These are phyloP conservation scores for Gossypium schwendimanii DNA, from an alignment of 441 rosid species.

Conservation along the genomic window DNA sequence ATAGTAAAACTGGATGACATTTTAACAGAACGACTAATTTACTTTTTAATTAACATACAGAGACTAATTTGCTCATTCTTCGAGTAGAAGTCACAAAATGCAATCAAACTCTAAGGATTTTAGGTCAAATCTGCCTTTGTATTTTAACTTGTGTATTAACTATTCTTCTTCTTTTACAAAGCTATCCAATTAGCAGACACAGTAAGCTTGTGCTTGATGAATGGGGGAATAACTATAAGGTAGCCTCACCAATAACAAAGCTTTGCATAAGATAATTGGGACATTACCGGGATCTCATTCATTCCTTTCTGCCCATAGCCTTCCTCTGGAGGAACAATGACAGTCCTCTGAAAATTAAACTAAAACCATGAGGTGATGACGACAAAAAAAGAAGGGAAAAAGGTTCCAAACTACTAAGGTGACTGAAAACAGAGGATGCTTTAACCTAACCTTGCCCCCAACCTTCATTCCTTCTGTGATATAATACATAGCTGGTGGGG, in stretches of 20 bases:
- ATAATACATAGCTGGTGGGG: conserved; percentile 61
- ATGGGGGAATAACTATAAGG: not conserved
- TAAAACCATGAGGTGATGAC: not conserved
- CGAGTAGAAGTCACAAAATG: too few relatives aligned
- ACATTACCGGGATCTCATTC: conserved; percentile 82
- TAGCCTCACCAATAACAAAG: conserved; percentile 4
- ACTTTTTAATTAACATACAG: too few relatives aligned
- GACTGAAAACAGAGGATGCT: not conserved
- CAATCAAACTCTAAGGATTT: too few relatives aligned
- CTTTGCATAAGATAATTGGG: not conserved
- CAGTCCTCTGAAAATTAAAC: conserved; percentile 55
- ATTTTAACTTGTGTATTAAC: too few relatives aligned
- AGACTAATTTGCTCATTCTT: too few relatives aligned
- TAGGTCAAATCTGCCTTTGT: too few relatives aligned
- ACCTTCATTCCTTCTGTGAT: conserved; percentile 81
- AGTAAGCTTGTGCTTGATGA: not conserved
- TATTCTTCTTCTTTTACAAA: too few relatives aligned
- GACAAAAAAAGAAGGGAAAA: not conserved
- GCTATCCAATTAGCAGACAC: not conserved
- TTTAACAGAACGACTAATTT: too few relatives aligned
- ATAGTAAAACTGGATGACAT: too few relatives aligned
- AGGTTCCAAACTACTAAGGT: not conserved
- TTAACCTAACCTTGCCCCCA: conserved; percentile 89
- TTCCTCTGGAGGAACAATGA: conserved; percentile 76
- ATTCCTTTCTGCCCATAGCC: conserved; percentile 82